Percentiles rank a stretch among this genome's conserved stretches.
phyloP scores from a whole-genome alignment of 257 asterid species.

The Fraxinus excelsior region DNA sequence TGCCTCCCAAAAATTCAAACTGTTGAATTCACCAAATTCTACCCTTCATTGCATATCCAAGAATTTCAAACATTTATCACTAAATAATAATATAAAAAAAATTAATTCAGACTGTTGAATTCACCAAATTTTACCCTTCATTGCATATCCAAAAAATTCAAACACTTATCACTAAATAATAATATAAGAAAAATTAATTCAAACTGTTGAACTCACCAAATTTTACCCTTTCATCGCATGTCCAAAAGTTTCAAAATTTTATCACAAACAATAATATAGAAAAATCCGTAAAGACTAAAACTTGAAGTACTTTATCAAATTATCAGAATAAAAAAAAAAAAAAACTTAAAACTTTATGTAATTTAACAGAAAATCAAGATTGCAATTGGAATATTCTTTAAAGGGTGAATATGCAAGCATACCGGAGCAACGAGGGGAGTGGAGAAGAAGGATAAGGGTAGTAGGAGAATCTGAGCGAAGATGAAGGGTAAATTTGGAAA shows the following conservation, averaged over 20 bases:
- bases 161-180: background rate
- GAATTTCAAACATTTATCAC: background rate
- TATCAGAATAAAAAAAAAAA: background rate
- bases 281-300: background rate
- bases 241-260: background rate
- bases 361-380: background rate
- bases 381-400: background rate
- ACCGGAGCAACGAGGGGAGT: constrained; percentile 41
- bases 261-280: background rate
- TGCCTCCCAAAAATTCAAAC: background rate
- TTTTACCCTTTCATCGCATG: constrained; percentile 4
- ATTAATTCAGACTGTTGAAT: background rate
- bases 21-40: constrained; percentile 7
- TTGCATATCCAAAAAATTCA: background rate
- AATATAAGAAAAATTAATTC: background rate
- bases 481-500: constrained; percentile 28
- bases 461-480: constrained; percentile 16
- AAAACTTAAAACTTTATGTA: background rate
- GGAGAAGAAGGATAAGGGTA: constrained; percentile 14
- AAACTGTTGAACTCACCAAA: constrained; percentile 10
- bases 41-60: constrained; percentile 7
- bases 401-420: background rate
- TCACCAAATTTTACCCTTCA: constrained; percentile 16
- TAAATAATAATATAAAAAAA: background rate
- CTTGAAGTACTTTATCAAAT: background rate